These are phyloP conservation scores for Collariella sp. DNA, from an alignment of 495 filamentous ascomycete genomes.

Conservation along the genomic window DNA sequence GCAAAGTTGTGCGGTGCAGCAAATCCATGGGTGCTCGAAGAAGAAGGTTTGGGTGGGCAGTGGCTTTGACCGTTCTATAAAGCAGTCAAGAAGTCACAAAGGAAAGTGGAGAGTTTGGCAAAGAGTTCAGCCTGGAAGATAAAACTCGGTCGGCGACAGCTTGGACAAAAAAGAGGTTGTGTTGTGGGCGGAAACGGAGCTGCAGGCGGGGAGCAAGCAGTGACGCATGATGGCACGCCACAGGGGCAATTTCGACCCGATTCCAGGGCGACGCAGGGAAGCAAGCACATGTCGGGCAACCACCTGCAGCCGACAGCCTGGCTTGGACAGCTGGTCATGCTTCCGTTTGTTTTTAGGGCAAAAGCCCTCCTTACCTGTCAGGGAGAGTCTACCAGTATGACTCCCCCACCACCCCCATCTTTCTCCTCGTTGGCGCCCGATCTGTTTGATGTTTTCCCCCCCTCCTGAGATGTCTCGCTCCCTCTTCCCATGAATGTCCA, in stretches of 20 bases:
- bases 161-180: neutral
- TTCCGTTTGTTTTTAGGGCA: no score
- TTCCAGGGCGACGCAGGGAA: no score
- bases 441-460: no score
- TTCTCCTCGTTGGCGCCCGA: no score
- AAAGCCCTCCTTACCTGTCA: no score
- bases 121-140: neutral
- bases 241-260: neutral
- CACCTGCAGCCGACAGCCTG: no score
- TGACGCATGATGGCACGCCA: constrained; percentile 7
- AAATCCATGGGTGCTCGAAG: neutral
- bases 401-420: no score
- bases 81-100: neutral
- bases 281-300: neutral
- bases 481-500: no score
- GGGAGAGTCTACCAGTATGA: no score
- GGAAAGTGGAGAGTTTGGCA: neutral
- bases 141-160: neutral
- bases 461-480: no score
- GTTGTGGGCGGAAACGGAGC: no score
- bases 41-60: neutral
- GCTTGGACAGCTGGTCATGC: no score
- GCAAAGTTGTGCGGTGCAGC: neutral
- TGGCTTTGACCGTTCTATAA: neutral
- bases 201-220: neutral